Evolutionary conservation across 2,329 filamentous ascomycete genomes (phyloP), one percentile per base, ranked within the genome.

Genomic region (Claviceps sp.): DNA sequence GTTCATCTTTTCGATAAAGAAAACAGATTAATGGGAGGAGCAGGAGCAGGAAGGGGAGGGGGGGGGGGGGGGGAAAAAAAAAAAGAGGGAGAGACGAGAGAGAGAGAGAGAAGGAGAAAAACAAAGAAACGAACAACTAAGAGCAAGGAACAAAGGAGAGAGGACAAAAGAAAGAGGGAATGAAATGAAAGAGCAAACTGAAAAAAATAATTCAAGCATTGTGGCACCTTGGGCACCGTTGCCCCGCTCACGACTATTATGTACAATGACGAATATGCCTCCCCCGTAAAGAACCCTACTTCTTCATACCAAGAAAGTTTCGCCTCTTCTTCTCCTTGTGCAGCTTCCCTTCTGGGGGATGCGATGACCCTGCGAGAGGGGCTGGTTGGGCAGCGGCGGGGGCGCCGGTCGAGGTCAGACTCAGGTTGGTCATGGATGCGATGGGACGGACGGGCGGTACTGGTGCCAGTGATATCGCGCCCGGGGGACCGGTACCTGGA

Each of bases 311-410:
- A 52, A 80, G 67, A 56, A 80, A 76, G 54, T 77, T 76, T 50
- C 77, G 70, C 62, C 72, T 77, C 72, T 82, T 82, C 68, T 83
- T 83, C 61, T 79, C 75, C 65, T 82, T 81, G 48, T 72, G 70
- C 5, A 66, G 62, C 58, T 74, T 77, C 4, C 68, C 62, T 57
- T 67, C 60, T 4, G 64, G 63, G 17, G 60, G 58, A 14, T 58
- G 56, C 52, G 60, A 56, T 48, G 48, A 34, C 11, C 29, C 29
- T 13, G 5, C 36, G 38, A 11, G 47, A 36, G 23, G 26, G 5
- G 53, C 56, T 36, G 42, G 56, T 46, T 52, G 55, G 48, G 53
- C 13, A 2, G 39, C 5, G 46, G 48, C 20, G 20, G 5, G 29
- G 40, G 11, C 13, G 29, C 14, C 20, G 40, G 6, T 11, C 2